Evolutionary conservation across 2,329 filamentous ascomycete genomes (phyloP).

Genomic region (Neophaeococcomyces mojaviensis): DNA sequence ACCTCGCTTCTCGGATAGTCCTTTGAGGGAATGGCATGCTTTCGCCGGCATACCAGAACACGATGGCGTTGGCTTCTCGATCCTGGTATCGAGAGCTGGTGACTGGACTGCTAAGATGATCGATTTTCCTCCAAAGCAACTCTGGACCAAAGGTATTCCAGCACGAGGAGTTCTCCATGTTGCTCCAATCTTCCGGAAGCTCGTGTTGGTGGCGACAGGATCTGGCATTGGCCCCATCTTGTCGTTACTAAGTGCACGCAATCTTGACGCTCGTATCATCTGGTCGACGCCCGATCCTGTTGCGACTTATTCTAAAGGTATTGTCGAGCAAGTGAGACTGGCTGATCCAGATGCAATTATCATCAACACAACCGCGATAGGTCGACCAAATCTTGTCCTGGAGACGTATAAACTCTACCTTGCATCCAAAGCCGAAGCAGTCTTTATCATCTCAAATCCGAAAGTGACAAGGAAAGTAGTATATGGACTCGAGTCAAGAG

Average conservation of each 20-base stretch:
- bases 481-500: constrained; percentile 58
- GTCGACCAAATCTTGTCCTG: constrained; percentile 54
- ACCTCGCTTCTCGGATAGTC: constrained; percentile 54
- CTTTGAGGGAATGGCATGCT: constrained; percentile 64
- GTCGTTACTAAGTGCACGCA: constrained; percentile 48
- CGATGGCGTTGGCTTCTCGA: constrained; percentile 52
- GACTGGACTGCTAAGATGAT: constrained; percentile 66
- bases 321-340: constrained; percentile 49
- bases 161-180: constrained; percentile 61
- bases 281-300: constrained; percentile 60
- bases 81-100: constrained; percentile 64
- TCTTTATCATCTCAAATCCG: constrained; percentile 66
- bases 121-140: constrained; percentile 49
- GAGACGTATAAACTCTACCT: constrained; percentile 46
- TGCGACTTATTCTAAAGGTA: constrained; percentile 53
- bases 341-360: constrained; percentile 59
- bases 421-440: constrained; percentile 53
- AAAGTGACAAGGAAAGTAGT: constrained; percentile 61
- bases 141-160: constrained; percentile 64
- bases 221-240: constrained; percentile 66
- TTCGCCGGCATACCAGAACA: constrained; percentile 66
- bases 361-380: constrained; percentile 55
- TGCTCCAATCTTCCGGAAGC: constrained; percentile 56
- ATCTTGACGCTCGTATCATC: constrained; percentile 49
- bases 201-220: constrained; percentile 63